Evolutionary conservation across 1,284 basidiomycete genomes (phyloP), one percentile per base, ranked within the genome.

Genomic region (Retiboletus flavoniger): DNA sequence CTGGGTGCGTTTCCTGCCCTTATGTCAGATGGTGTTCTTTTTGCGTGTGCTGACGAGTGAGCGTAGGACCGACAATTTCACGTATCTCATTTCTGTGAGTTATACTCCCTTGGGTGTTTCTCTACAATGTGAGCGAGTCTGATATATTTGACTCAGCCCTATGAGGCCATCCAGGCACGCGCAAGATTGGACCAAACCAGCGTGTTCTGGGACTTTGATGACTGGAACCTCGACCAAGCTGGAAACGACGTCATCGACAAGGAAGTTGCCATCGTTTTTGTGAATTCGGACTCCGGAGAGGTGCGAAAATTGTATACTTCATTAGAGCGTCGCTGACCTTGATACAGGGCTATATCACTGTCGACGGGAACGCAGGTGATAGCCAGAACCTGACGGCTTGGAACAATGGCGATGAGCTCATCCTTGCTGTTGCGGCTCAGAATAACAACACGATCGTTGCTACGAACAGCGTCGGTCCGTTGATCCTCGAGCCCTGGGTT

Each of bases 371-470:
- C 51, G 68, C 65, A 6, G 73, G 74, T 7, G 73, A 74, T 52
- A 67, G 67, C 77, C 74, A 77, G 72, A 83, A 85, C 60, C 61
- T 85, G 31, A 78, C 79, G 1, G 78, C 81, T 2, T 85, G 82
- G 83, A 67, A 80, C 57, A 65, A 73, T 16, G 84, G 83, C 16
- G 80, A 82, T 21, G 32, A 65, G 9, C 73, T 76, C 42, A 63
- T 77, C 41, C 63, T 65, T 13, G 58, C 67, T 7, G 71, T 72
- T 13, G 73, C 75, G 5, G 58, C 63, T 9, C 57, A 66, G 14
- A 76, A 75, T 55, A 73, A 74, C 61, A 84, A 85, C 63, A 83
- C 81, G 1, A 72, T 85, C 24, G 84, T 86, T 19, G 75, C 86
- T 31, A 69, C 79, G 11, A 80, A 85, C 63, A 75, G 77, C 4